These are phyloP conservation scores for Neopestalotiopsis rosae DNA, from an alignment of 2,329 filamentous ascomycete species.

Conservation along the genomic window DNA sequence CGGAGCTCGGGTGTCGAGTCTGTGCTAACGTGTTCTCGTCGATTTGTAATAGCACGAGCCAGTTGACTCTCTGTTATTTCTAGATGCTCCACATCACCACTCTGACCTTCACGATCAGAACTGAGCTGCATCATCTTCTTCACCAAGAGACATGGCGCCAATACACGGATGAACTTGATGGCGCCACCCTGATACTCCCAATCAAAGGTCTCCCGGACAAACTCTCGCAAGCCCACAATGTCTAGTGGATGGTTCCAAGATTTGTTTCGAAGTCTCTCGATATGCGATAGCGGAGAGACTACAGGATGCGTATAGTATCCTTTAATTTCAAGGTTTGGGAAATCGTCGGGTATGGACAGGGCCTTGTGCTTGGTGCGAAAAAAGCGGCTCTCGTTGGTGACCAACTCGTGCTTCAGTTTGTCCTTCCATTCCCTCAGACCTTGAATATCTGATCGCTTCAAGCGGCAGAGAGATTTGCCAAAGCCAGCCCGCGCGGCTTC, in stretches of 20 bases:
- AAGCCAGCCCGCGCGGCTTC: conserved; percentile 91
- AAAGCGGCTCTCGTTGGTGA: conserved; percentile 80
- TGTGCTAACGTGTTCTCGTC: conserved; percentile 73
- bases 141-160: conserved; percentile 78
- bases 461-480: conserved; percentile 73
- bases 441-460: conserved; percentile 63
- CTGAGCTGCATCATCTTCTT: conserved; percentile 57
- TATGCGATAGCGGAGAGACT: conserved; percentile 67
- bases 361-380: conserved; percentile 80
- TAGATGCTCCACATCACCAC: conserved; percentile 38
- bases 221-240: conserved; percentile 70
- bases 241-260: conserved; percentile 70
- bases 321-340: conserved; percentile 80
- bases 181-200: conserved; percentile 83
- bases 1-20: conserved; percentile 80
- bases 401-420: conserved; percentile 74
- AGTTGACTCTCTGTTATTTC: conserved; percentile 55
- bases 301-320: conserved; percentile 88
- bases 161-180: conserved; percentile 80
- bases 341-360: conserved; percentile 77
- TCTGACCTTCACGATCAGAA: conserved; percentile 32
- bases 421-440: conserved; percentile 75
- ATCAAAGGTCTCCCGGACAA: conserved; percentile 80
- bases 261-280: conserved; percentile 61
- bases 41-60: conserved; percentile 70